Evolutionary conservation across 1,284 basidiomycete species (phyloP).

Genomic region (Baeospora myosura): DNA sequence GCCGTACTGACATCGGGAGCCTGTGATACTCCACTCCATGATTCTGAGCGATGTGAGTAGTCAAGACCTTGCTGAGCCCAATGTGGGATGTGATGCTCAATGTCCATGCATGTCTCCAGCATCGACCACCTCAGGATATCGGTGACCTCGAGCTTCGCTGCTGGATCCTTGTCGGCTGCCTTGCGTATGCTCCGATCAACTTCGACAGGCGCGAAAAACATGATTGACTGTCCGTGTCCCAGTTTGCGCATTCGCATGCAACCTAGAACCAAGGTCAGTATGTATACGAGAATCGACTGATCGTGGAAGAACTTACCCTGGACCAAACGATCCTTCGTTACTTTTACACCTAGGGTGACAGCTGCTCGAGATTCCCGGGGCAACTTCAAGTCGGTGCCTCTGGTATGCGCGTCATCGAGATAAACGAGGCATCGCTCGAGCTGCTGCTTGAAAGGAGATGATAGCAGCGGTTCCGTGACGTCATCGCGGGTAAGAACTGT

Average conservation of each 20-base stretch:
- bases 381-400: slow-evolving; percentile 49
- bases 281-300: too few relatives aligned
- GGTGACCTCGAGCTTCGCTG: background rate
- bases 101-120: slow-evolving; percentile 36
- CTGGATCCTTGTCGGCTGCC: slow-evolving; percentile 5
- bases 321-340: slow-evolving; percentile 46
- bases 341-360: slow-evolving; percentile 45
- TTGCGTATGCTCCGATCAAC: slow-evolving; percentile 34
- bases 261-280: slow-evolving; percentile 19
- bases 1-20: background rate
- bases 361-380: slow-evolving; percentile 36
- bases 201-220: slow-evolving; percentile 44
- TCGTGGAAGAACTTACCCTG: slow-evolving; percentile 33
- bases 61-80: slow-evolving; percentile 45
- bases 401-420: slow-evolving; percentile 51
- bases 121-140: slow-evolving; percentile 42
- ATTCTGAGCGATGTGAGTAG: slow-evolving; percentile 15
- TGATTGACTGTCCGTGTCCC: slow-evolving; percentile 40
- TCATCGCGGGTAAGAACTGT: slow-evolving; percentile 35
- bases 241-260: slow-evolving; percentile 47
- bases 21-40: background rate
- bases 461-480: slow-evolving; percentile 27
- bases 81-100: slow-evolving; percentile 30
- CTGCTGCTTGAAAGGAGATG: slow-evolving; percentile 36
- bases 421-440: slow-evolving; percentile 42